Evolutionary conservation across 1,284 basidiomycete genomes (phyloP), one percentile per base, ranked within the genome.

Genomic region (Xerocomus amazonicus): DNA sequence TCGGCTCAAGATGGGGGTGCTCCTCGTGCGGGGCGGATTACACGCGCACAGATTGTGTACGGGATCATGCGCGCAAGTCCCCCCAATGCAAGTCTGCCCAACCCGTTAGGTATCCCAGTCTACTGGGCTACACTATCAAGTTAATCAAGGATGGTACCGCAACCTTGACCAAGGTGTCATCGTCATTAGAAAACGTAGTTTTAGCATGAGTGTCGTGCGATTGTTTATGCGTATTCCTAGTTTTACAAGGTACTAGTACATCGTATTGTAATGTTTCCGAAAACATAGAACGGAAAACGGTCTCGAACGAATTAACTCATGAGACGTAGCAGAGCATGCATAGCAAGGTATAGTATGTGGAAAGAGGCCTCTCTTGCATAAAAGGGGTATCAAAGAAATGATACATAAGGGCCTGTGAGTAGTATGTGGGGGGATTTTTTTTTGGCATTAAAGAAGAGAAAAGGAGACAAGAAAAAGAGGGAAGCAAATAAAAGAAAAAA

Each of bases 231-330:
- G 43, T 61, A 63, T 43, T 23, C 23, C 19, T 27, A 44, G 43
- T 27, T 45, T 41, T 65, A 65, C 29, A 62, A 6, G 19, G 19
- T 23, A 43, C 19, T 26, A 47, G 45, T 65, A 65, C 28, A 62
- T 4, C 27, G 45, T 55, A 48, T 39, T 27, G 34, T 59, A 58
- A 56, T 50, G 19, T 37, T 47, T 60, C 16, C 28, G 31, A 33
- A 33, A 42, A 38, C 39, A 36, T 45, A 40, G n/a, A 14, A 27
- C 19, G 16, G 16, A 17, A 16, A 23, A 23, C 4, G 27, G 32
- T 34, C 40, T 17, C 28, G 4, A 27, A 17, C 19, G 32, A 31
- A 42, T 28, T 43, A 17, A 29, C 38, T 51, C 29, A 41, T 44
- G 49, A 55, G 37, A 33, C 35, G 41, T 48, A 47, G 36, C 23